These are phyloP conservation scores for Zymoseptoria brevis DNA, from an alignment of 2,329 filamentous ascomycete genomes.

Conservation along the genomic window DNA sequence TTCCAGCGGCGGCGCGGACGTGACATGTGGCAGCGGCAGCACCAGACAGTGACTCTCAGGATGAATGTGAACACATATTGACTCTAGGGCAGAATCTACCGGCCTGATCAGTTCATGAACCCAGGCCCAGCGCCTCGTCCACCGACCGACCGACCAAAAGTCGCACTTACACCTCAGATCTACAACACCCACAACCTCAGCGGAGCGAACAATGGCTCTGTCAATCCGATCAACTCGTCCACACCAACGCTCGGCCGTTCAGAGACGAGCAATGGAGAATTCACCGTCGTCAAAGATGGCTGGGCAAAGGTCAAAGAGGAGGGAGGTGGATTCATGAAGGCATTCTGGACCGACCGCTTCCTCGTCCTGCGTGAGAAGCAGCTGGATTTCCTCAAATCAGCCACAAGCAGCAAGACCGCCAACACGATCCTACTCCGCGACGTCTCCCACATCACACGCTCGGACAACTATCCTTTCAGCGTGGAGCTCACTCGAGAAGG, in stretches of 20 bases:
- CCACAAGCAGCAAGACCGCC: slow-evolving; percentile 72
- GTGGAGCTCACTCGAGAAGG: slow-evolving; percentile 91
- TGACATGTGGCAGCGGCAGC: neutral
- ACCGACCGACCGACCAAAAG: slow-evolving; percentile 66
- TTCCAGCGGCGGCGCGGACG: neutral
- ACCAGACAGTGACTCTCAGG: neutral
- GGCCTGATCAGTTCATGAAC: slow-evolving; percentile 78
- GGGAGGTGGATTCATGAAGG: slow-evolving; percentile 54
- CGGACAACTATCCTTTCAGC: slow-evolving; percentile 83
- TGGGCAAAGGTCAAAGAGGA: slow-evolving; percentile 87
- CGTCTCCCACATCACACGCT: slow-evolving; percentile 81
- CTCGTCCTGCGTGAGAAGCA: slow-evolving; percentile 86
- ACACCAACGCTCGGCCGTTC: slow-evolving; percentile 34
- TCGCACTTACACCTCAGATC: slow-evolving; percentile 68
- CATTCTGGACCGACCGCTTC: slow-evolving; percentile 78
- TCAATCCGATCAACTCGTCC: slow-evolving; percentile 32
- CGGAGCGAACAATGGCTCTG: slow-evolving; percentile 8
- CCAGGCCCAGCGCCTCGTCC: slow-evolving; percentile 89
- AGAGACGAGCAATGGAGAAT: slow-evolving; percentile 32
- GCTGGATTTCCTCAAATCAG: slow-evolving; percentile 88
- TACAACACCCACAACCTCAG: slow-evolving; percentile 52
- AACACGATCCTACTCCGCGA: slow-evolving; percentile 78
- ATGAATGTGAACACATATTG: neutral
- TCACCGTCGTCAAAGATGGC: slow-evolving; percentile 50
- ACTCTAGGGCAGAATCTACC: slow-evolving; percentile 45